phyloP scores from a whole-genome alignment of 352 stramenopile species.

The Globisporangium iwayamae region DNA sequence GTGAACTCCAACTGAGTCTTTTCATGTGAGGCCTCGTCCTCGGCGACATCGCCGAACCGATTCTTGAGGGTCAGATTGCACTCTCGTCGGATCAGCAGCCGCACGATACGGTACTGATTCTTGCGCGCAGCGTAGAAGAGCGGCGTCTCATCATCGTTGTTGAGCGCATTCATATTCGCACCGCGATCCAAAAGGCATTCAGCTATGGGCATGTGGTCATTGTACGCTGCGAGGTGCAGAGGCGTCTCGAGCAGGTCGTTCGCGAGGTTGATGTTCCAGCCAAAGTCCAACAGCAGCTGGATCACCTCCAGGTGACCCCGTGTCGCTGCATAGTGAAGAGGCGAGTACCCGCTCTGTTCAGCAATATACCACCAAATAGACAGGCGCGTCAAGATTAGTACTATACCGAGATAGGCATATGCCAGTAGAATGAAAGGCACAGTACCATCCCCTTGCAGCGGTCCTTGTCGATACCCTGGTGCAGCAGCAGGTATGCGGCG shows the following conservation, averaged over 20 bases:
- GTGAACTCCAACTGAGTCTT: constrained; percentile 53
- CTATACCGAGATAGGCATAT: neutral
- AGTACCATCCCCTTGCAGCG: constrained; percentile 64
- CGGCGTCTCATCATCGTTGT: constrained; percentile 53
- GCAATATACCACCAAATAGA: neutral
- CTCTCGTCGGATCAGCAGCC: constrained; percentile 61
- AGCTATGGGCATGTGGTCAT: constrained; percentile 44
- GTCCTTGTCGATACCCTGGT: constrained; percentile 52
- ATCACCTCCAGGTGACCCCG: constrained; percentile 65
- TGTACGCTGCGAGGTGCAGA: constrained; percentile 65
- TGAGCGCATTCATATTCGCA: constrained; percentile 47
- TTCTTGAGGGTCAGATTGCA: constrained; percentile 49
- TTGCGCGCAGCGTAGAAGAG: constrained; percentile 78
- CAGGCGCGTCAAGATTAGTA: neutral
- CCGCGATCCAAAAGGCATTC: constrained; percentile 67
- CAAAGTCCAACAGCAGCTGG: constrained; percentile 60
- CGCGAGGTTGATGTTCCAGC: constrained; percentile 40
- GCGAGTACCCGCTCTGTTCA: constrained; percentile 53
- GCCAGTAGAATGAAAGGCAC: neutral
- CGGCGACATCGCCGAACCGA: constrained; percentile 60
- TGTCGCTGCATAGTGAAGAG: constrained; percentile 65
- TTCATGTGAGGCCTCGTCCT: constrained; percentile 59
- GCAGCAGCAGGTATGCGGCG: constrained; percentile 62
- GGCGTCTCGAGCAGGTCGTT: constrained; percentile 62
- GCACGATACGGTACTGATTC: constrained; percentile 52